phyloP scores from a whole-genome alignment of 371 early-diverging fungal genomes.

The Mortierella sp. region DNA sequence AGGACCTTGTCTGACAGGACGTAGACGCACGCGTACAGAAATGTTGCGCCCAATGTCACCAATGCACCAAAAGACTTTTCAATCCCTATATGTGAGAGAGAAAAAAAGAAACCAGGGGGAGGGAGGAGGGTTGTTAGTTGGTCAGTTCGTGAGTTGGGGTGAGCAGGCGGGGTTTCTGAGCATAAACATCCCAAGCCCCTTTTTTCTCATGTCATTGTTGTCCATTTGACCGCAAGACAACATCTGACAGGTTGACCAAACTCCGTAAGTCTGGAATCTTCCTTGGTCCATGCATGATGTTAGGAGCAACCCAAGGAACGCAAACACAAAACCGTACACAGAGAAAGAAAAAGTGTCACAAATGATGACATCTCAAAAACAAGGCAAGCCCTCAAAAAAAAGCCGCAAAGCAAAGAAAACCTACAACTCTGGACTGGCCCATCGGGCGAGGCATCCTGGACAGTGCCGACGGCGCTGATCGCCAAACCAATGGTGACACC shows the following conservation, averaged over 20 bases:
- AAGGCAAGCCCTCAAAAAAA: background rate
- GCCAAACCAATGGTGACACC: constrained; percentile 79
- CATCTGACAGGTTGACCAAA: background rate
- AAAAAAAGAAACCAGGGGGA: constrained; percentile 6
- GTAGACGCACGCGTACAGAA: constrained; percentile 60
- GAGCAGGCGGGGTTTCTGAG: background rate
- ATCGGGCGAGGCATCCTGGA: constrained; percentile 47
- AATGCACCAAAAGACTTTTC: constrained; percentile 58
- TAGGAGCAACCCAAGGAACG: constrained; percentile 1
- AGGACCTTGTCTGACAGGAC: constrained; percentile 59
- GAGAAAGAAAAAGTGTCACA: background rate
- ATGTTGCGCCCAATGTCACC: constrained; percentile 58
- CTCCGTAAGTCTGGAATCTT: constrained; percentile 7
- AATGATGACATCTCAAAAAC: background rate
- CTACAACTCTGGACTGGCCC: constrained; percentile 41
- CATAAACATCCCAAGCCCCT: constrained; percentile 6
- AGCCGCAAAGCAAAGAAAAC: background rate
- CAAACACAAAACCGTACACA: background rate
- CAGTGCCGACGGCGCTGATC: constrained; percentile 69
- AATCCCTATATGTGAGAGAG: constrained; percentile 23
- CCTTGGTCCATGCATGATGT: background rate
- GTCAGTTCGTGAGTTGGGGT: background rate
- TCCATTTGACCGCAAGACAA: background rate
- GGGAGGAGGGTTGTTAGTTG: background rate
- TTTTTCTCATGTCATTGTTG: background rate